A percentile compares a stretch with the other conserved stretches of the same genome.
Conservation (phyloP, 2,329 filamentous ascomycete species). For the Fusarium sp. region DNA sequence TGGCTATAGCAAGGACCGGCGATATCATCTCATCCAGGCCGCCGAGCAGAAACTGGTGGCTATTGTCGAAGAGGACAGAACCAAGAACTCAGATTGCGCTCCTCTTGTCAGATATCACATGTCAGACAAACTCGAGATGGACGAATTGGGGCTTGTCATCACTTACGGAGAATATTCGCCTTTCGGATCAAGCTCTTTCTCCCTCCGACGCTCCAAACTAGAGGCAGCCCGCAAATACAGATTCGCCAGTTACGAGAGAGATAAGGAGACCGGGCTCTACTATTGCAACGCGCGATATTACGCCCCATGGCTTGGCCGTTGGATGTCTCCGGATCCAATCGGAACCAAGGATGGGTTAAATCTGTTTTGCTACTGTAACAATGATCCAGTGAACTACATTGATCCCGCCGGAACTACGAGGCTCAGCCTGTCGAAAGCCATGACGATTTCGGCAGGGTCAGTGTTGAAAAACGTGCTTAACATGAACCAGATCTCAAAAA, state of each 20-base stretch:
- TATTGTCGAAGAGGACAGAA: not conserved
- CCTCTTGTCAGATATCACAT: not conserved
- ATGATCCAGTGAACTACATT: not conserved
- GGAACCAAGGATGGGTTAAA: not conserved
- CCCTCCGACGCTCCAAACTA: not conserved
- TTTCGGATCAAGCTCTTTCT: rapidly evolving
- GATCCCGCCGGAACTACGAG: not conserved
- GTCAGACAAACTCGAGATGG: not conserved
- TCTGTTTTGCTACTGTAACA: not conserved
- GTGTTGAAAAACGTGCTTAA: rapidly evolving
- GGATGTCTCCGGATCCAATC: not conserved
- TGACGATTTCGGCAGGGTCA: not conserved
- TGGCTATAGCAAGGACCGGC: not conserved
- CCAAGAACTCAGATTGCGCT: rapidly evolving
- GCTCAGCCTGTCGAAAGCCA: rapidly evolving
- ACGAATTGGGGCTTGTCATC: not conserved
- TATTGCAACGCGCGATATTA: not conserved
- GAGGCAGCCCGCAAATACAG: not conserved
- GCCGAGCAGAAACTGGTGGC: not conserved
- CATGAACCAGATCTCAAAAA: not conserved
- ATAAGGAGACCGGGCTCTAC: not conserved
- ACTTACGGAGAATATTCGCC: not conserved
- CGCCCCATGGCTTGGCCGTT: not conserved
- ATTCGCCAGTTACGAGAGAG: not conserved
- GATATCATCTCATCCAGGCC: rapidly evolving